Conservation (phyloP, 2,329 filamentous ascomycete species). For the Aureobasidium sp. region DNA sequence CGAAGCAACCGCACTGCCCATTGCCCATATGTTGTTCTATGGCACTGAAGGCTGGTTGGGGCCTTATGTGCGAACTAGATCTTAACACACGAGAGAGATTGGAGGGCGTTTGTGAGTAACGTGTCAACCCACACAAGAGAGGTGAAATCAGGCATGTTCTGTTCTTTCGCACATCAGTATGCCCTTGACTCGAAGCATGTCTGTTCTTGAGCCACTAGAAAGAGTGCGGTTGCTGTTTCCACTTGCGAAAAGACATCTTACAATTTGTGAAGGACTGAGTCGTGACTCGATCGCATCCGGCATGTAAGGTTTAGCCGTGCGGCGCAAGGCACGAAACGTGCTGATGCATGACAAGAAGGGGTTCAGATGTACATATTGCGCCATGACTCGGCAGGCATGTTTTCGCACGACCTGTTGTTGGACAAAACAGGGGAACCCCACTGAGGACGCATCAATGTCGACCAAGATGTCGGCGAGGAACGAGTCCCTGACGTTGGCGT, state of each 20-base stretch:
- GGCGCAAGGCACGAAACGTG: background rate
- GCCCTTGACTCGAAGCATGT: background rate
- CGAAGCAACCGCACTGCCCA: background rate
- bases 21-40: background rate
- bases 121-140: background rate
- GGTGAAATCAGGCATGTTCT: background rate
- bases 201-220: background rate
- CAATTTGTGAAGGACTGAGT: background rate
- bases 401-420: background rate
- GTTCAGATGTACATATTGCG: background rate
- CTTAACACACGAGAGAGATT: background rate
- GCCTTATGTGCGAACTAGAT: background rate
- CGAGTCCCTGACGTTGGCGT: background rate
- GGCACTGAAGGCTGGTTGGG: background rate
- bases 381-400: background rate
- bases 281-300: background rate
- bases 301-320: background rate
- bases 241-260: background rate
- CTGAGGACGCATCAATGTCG: background rate
- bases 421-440: background rate
- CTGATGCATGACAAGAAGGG: background rate
- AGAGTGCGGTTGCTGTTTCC: background rate
- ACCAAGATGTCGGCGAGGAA: background rate
- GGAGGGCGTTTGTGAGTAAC: background rate
- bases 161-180: background rate